These are phyloP conservation scores for Phylloporus arenicola DNA, from an alignment of 768 basidiomycete species.

Conservation along the genomic window DNA sequence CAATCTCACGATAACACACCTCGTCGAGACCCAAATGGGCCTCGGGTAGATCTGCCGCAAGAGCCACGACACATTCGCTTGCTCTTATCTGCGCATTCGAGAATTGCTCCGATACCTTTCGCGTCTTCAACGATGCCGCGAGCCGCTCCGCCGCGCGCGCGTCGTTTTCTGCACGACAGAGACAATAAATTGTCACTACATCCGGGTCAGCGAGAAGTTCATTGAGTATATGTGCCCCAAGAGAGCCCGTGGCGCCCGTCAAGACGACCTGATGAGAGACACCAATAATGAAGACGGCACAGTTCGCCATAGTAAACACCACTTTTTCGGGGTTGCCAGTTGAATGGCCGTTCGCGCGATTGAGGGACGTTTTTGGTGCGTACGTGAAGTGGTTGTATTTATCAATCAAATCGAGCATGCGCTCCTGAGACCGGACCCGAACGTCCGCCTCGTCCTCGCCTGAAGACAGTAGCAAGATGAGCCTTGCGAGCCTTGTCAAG, in stretches of 20 bases:
- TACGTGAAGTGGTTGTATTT: conserved; percentile 29
- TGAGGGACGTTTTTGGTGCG: neutral
- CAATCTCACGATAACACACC: conserved; percentile 34
- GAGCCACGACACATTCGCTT: conserved; percentile 32
- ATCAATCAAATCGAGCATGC: conserved; percentile 44
- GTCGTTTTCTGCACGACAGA: conserved; percentile 46
- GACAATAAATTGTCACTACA: conserved; percentile 43
- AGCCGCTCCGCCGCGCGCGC: conserved; percentile 39
- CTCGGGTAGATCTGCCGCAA: conserved; percentile 39
- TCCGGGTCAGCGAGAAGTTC: conserved; percentile 34
- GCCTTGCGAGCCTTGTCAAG: conserved; percentile 34
- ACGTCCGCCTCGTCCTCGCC: conserved; percentile 22
- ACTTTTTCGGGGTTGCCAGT: conserved; percentile 8
- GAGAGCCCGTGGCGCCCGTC: conserved; percentile 50
- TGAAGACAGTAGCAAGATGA: conserved; percentile 33
- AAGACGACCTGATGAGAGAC: conserved; percentile 28
- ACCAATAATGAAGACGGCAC: neutral
- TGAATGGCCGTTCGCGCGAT: conserved; percentile 12
- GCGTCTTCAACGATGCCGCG: conserved; percentile 34
- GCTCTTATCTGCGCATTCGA: neutral
- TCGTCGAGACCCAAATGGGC: conserved; percentile 38
- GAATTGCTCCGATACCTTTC: conserved; percentile 27
- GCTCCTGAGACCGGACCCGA: conserved; percentile 28
- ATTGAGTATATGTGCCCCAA: conserved; percentile 50
- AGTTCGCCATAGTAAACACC: conserved; percentile 1